Evolutionary conservation across 208 protist species (phyloP).

Genomic region (Strigomonas oncopelti): DNA sequence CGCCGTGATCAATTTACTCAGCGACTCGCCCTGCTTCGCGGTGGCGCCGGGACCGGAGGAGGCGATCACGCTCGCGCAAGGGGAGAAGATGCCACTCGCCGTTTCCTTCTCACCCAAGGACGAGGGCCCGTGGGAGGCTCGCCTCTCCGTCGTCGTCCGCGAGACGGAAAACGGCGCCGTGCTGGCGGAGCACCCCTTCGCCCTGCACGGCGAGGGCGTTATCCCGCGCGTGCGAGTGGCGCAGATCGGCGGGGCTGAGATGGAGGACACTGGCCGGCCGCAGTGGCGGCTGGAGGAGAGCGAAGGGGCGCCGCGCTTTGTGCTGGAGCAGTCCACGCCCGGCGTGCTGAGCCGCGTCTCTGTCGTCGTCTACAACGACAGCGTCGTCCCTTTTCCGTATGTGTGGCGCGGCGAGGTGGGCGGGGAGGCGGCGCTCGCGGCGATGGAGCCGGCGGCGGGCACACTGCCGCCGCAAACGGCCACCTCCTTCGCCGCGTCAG

Average conservation of each 20-base stretch:
- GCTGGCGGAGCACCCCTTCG: slow-evolving; percentile 51
- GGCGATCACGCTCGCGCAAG: slow-evolving; percentile 31
- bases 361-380: slow-evolving; percentile 63
- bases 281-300: slow-evolving; percentile 30
- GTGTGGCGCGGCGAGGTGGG: slow-evolving; percentile 43
- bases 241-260: slow-evolving; percentile 37
- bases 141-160: slow-evolving; percentile 44
- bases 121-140: slow-evolving; percentile 44
- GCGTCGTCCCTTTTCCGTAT: slow-evolving; percentile 53
- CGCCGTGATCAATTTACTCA: slow-evolving; percentile 53
- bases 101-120: slow-evolving; percentile 64
- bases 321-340: slow-evolving; percentile 58
- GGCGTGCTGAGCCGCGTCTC: slow-evolving; percentile 39
- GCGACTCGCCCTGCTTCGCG: slow-evolving; percentile 49
- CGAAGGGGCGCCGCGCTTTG: slow-evolving; percentile 35
- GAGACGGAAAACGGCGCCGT: slow-evolving; percentile 35
- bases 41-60: slow-evolving; percentile 25
- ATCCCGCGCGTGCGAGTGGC: slow-evolving; percentile 66
- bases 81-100: slow-evolving; percentile 31
- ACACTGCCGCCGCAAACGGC: slow-evolving; percentile 24
- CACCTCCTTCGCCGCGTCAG: slow-evolving; percentile 26
- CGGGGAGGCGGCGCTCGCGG: background rate
- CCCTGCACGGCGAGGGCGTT: slow-evolving; percentile 49
- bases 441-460: slow-evolving; percentile 22
- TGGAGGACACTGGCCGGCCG: slow-evolving; percentile 30